phyloP scores from a whole-genome alignment of 1,139 yeast species.

The Hansenula sp. region DNA sequence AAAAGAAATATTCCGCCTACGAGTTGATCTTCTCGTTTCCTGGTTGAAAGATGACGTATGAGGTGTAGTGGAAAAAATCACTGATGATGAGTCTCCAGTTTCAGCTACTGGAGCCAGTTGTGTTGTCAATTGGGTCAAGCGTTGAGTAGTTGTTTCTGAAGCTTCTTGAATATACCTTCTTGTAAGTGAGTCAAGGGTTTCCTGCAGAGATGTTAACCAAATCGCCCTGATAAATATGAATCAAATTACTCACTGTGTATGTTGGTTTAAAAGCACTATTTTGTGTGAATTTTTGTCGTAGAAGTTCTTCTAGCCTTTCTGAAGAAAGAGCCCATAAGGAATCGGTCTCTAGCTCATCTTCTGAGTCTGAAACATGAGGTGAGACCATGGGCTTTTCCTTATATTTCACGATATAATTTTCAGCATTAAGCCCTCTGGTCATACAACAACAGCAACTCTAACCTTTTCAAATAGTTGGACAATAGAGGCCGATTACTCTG shows the following conservation, averaged over 20 bases:
- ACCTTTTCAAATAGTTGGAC: no score
- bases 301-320: not conserved
- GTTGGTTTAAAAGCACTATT: not conserved
- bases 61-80: no score
- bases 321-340: not conserved
- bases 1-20: conserved; percentile 15
- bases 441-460: not conserved
- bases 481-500: no score
- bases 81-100: not conserved
- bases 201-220: no score
- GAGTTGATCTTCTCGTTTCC: conserved; percentile 3
- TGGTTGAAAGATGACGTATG: no score
- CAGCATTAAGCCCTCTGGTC: not conserved
- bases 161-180: no score
- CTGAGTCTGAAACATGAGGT: conserved; percentile 15
- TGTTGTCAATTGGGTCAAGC: no score
- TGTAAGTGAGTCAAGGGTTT: no score
- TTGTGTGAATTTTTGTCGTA: not conserved
- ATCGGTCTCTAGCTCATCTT: conserved; percentile 7
- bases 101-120: no score
- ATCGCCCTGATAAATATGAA: no score
- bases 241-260: not conserved
- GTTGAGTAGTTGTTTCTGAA: no score
- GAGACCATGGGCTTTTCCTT: not conserved
- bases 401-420: not conserved